Conservation (phyloP, 164 flowering plant species). For the Vitis rotundifolia region DNA sequence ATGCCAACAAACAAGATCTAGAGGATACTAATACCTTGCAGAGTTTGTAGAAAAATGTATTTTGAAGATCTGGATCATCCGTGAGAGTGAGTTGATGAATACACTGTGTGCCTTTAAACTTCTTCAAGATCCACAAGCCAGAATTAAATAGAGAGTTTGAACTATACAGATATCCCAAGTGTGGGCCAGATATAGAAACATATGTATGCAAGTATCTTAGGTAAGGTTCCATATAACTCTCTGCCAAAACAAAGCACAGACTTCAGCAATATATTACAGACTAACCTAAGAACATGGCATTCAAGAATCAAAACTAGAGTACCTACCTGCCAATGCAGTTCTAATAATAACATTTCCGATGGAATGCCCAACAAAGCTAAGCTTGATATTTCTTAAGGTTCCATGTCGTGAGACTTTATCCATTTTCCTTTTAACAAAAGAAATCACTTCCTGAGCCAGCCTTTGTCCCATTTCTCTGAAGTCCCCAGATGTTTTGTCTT, state of each 20-base stretch:
- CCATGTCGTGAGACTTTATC: conserved; percentile 79
- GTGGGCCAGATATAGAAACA: conserved; percentile 94
- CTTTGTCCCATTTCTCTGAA: conserved; percentile 91
- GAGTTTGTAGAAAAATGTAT: conserved; percentile 91
- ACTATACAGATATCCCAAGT: conserved; percentile 94
- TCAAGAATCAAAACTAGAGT: neutral
- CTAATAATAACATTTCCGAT: conserved; percentile 91
- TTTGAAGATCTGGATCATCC: conserved; percentile 84
- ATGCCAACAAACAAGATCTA: too few relatives aligned
- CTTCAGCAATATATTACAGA: conserved; percentile 3
- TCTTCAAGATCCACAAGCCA: conserved; percentile 96
- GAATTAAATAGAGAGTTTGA: conserved; percentile 92
- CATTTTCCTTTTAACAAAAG: conserved; percentile 85
- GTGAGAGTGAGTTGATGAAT: conserved; percentile 96
- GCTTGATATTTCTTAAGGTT: conserved; percentile 57
- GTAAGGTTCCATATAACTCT: conserved; percentile 81
- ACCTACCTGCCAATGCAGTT: conserved; percentile 81
- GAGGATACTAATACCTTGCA: conserved; percentile 55
- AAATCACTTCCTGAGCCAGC: conserved; percentile 83
- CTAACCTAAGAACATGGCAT: conserved; percentile 5
- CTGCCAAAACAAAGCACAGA: conserved; percentile 46
- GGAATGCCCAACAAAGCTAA: conserved; percentile 99
- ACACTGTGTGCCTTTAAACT: conserved; percentile 82
- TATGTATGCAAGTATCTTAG: conserved; percentile 75
- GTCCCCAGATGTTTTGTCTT: conserved; percentile 90